Evolutionary conservation across 1,284 basidiomycete genomes (phyloP).

Genomic region (Melampsora americana): DNA sequence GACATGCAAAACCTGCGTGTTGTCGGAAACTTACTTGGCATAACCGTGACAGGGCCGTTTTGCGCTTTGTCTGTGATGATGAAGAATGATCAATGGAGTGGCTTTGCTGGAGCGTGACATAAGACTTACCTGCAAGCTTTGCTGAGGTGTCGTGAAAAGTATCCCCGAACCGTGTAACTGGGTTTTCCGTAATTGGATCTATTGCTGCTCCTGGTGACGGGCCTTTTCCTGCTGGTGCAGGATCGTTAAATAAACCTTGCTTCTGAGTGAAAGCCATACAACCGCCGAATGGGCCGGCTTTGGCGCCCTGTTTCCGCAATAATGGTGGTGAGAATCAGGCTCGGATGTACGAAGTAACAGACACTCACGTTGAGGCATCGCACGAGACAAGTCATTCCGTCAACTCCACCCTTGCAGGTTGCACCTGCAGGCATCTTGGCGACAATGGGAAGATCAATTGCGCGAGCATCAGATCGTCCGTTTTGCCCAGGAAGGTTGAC

Average conservation of each 20-base stretch:
- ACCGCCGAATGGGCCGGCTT: slow-evolving; percentile 29
- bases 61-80: slow-evolving; percentile 26
- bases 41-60: slow-evolving; percentile 20
- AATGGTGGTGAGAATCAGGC: background rate
- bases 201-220: background rate
- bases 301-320: background rate
- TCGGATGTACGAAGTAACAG: too few species aligned
- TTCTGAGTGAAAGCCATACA: slow-evolving; percentile 42
- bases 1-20: background rate
- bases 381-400: slow-evolving; percentile 28
- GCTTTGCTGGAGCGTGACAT: background rate
- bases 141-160: slow-evolving; percentile 11
- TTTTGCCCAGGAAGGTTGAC: slow-evolving; percentile 17
- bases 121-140: slow-evolving; percentile 28
- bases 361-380: slow-evolving; percentile 32
- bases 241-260: slow-evolving; percentile 36
- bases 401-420: slow-evolving; percentile 27
- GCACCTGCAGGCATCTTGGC: slow-evolving; percentile 15
- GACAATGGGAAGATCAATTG: slow-evolving; percentile 22
- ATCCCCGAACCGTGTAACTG: slow-evolving; percentile 19
- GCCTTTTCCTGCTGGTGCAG: slow-evolving; percentile 24
- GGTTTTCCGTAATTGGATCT: slow-evolving; percentile 31
- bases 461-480: background rate
- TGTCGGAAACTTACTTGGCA: slow-evolving; percentile 31
- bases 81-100: background rate